Conservation (phyloP, 1,284 basidiomycete genomes). For the Bondarzewia mesenterica region DNA sequence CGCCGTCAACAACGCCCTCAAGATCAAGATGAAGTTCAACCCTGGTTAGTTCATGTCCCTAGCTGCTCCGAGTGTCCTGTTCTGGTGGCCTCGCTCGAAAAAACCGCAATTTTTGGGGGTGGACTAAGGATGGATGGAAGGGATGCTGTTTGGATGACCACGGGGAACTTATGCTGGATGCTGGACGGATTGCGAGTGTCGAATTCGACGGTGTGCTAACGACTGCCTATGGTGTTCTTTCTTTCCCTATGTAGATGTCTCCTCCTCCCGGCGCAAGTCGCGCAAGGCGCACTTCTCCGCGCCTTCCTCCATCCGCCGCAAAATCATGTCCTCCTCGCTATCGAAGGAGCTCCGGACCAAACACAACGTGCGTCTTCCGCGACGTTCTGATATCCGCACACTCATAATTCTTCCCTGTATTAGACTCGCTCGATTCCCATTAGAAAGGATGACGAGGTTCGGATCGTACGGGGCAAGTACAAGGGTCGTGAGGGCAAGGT, state of each 20-base stretch:
- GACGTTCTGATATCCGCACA: conserved; percentile 3
- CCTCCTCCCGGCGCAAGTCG: conserved; percentile 90
- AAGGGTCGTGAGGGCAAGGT: conserved; percentile 98
- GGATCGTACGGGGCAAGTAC: conserved; percentile 94
- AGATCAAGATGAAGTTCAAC: conserved; percentile 75
- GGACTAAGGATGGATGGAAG: conserved; percentile 48
- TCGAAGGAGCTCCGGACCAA: conserved; percentile 93
- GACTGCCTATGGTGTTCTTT: conserved; percentile 13
- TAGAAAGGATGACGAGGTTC: conserved; percentile 97
- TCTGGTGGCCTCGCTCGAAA: conserved; percentile 17
- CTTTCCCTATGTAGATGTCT: conserved; percentile 54
- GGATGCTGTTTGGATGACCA: conserved; percentile 36
- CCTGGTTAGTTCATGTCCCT: conserved; percentile 48
- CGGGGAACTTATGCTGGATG: conserved; percentile 5
- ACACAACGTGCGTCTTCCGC: conserved; percentile 69
- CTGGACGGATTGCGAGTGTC: background rate
- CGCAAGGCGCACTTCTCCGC: conserved; percentile 96
- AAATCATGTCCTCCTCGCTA: conserved; percentile 95
- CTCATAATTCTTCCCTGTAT: conserved; percentile 5
- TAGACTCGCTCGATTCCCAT: conserved; percentile 90
- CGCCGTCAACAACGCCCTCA: conserved; percentile 48
- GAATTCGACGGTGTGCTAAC: conserved; percentile 12
- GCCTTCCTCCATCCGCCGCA: conserved; percentile 89
- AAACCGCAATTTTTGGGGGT: conserved; percentile 18
- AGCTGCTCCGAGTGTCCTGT: conserved; percentile 10